Base-by-base conservation (phyloP, 495 filamentous ascomycete genomes). In the Neohortaea acidophila region DNA sequence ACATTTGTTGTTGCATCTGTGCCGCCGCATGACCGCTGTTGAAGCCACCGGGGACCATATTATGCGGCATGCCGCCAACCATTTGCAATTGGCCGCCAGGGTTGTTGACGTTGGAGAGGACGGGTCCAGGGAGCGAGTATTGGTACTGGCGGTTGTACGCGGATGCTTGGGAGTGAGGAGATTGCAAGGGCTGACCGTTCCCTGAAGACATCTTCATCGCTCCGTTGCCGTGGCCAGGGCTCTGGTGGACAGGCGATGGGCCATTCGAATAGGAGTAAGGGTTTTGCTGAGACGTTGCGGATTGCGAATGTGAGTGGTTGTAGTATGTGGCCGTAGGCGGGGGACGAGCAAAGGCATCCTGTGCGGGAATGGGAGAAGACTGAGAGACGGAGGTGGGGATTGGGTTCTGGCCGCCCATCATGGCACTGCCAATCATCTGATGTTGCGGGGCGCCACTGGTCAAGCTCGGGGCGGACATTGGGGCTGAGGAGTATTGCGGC, bases 21-120 rank as follows among this genome's bases (percentile, higher is more conserved):
- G n/a, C n/a, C 17, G 66, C 70, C 28, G 63, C 68, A 50, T 66
- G 64, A 2, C 67, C 73, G 54, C 65, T 75, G 51, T 67, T 72
- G 58, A 67, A 77, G 15, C 61, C 65, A 0, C 34, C 51, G 31
- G 52, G 56, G 41, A 58, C 59, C 41, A 71, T 58, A 5, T 52
- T 49, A n/a, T 48, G 47, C n/a, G 44, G 68, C 61, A 82, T 66
- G 9, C 68, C 65, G 15, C 77, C 73, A 28, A 91, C 66, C 24
- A 87, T 55, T 8, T 75, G 63, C 58, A 89, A 70, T 32, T 75
- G 75, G 2, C 67, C 64, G 21, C 72, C 72, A 1, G 85, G 85
- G 33, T 64, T 74, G 49, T 83, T 76, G 21, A 84, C 62, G 55
- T 87, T 81, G 28, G 79, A 77, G 64, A 85, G 70, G 10, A 94